Percentiles rank a stretch among this genome's conserved stretches.
Conservation (phyloP, 2,329 filamentous ascomycete genomes). For the Penicillium sp. region DNA sequence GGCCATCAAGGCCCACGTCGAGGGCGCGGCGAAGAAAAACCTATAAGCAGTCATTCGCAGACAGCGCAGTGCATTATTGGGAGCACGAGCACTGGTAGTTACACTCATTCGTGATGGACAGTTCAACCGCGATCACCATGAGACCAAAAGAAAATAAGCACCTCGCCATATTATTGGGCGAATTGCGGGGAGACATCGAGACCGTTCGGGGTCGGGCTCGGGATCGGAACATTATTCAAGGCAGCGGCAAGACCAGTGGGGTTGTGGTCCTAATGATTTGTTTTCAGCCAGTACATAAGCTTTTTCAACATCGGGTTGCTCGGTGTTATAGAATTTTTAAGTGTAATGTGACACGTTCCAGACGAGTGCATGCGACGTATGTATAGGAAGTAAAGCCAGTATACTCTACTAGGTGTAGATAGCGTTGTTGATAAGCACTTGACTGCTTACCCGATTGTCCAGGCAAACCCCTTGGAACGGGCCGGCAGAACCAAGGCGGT, state of each 20-base stretch:
- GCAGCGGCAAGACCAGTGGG: constrained; percentile 11
- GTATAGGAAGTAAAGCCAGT: neutral
- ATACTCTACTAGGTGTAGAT: neutral
- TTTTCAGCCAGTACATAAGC: constrained; percentile 26
- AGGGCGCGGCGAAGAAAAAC: constrained; percentile 37
- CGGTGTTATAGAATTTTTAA: constrained; percentile 23
- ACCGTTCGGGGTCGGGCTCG: neutral
- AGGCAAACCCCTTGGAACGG: constrained; percentile 19
- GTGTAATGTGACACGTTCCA: constrained; percentile 25
- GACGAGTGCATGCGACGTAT: neutral
- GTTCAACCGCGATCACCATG: constrained; percentile 28
- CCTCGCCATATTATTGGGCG: neutral
- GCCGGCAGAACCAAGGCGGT: constrained; percentile 10
- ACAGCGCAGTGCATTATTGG: neutral
- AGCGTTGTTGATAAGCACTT: constrained; percentile 18
- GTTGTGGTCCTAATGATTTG: constrained; percentile 24
- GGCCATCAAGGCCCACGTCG: constrained; percentile 35
- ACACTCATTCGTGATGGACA: constrained; percentile 18
- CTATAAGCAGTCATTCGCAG: constrained; percentile 6
- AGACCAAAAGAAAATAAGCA: neutral
- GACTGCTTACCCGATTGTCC: constrained; percentile 24
- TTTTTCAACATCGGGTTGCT: constrained; percentile 21
- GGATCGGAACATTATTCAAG: neutral
- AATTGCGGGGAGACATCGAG: constrained; percentile 13
- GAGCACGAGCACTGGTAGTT: neutral